Evolutionary conservation across 2,329 filamentous ascomycete genomes (phyloP), one percentile per base, ranked within the genome.

Genomic region (Cordyceps javanica): DNA sequence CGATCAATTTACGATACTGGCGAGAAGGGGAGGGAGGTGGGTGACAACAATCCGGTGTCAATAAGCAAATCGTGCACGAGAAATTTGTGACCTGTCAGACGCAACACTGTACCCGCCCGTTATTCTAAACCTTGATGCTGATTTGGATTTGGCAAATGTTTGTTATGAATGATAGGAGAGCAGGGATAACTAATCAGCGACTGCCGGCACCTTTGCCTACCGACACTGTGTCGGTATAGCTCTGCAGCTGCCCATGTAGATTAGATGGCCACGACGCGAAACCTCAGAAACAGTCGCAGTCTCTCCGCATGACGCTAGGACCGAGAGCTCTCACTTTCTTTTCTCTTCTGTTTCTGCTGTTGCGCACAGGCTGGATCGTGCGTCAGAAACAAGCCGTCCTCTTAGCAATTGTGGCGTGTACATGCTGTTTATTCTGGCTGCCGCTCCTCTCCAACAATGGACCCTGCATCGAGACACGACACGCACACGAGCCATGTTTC

Each of bases 401-500:
- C 50, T 38, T 13, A 8, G 39, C 13, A 30, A 23, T 25, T 34
- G 51, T 44, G 28, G 5, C n/a, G n/a, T n/a, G n/a, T n/a, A n/a
- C 25, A 30, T 32, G 44, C 7, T 53, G 26, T 42, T 54, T 54
- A 39, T 36, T 52, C 19, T 41, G 50, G n/a, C n/a, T n/a, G 34
- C 28, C 26, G n/a, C 51, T 54, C 21, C 7, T 45, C 28, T 32
- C 39, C 51, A 54, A 44, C 39, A 54, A 54, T 44, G 30, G 39
- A 45, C 39, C 51, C 39, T 53, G 39, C 19, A 42, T 34, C 39
- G 16, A 54, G 51, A 54, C 51, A 54, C 21, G 11, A 38, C 9
- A 25, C 26, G 44, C 44, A 48, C 48, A 45, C 39, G 39, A 41
- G 41, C 51, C 51, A 36, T 54, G 51, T 45, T 54, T 54, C 51